A percentile compares a stretch with the other conserved stretches of the same genome.
Conservation (phyloP, 139 green algal species). For the Yamagishiella unicocca region DNA sequence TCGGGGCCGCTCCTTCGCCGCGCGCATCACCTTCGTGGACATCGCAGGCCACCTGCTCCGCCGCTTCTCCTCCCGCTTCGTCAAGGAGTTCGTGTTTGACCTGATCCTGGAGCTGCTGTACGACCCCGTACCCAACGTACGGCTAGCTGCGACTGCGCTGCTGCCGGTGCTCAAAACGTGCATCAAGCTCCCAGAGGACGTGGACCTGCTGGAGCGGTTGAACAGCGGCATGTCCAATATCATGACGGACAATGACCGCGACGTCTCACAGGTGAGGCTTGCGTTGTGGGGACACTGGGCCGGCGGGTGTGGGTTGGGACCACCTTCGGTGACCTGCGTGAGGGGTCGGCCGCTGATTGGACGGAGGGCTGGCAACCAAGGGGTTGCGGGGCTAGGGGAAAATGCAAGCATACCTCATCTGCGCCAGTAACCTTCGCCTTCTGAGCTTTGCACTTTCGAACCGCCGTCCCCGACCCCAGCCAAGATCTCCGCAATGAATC, state of each 20-base stretch:
- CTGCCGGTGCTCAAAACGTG: conserved; percentile 73
- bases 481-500: too few species aligned
- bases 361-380: too few species aligned
- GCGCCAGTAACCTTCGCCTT: too few species aligned
- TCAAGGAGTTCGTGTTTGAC: conserved; percentile 70
- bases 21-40: conserved; percentile 70
- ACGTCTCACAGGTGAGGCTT: conserved; percentile 66
- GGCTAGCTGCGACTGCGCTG: conserved; percentile 51
- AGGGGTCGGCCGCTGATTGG: too few species aligned
- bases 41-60: conserved; percentile 47
- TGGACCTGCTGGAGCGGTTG: conserved; percentile 78
- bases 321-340: too few species aligned
- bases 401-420: too few species aligned
- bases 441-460: too few species aligned
- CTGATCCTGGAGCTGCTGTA: conserved; percentile 67
- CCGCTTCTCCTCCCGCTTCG: conserved; percentile 64
- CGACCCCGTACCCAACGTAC: conserved; percentile 79
- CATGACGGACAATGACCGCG: conserved; percentile 82
- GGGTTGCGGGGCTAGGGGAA: too few species aligned
- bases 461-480: too few species aligned
- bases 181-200: conserved; percentile 80
- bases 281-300: too few species aligned
- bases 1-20: conserved; percentile 56
- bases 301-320: too few species aligned
- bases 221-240: conserved; percentile 84